Percentiles rank a stretch among this genome's conserved stretches.
Conservation (phyloP, 768 basidiomycete species). For the Coprinellus micaceus region DNA sequence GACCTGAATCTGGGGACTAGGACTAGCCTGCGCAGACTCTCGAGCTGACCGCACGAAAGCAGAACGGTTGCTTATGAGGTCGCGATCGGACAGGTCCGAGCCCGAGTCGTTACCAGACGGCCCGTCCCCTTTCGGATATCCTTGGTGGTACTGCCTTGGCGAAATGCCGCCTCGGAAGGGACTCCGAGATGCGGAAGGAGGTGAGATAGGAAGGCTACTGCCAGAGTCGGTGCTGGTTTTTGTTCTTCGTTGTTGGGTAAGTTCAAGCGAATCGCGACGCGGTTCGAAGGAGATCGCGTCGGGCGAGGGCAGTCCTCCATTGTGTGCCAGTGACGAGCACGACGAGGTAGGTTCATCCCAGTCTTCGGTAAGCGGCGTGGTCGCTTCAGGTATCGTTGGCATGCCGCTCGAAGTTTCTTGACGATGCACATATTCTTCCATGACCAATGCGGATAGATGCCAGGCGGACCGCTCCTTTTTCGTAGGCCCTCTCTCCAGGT, state of each 20-base stretch:
- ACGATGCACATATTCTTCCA: constrained; percentile 59
- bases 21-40: not conserved
- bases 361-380: constrained; percentile 9
- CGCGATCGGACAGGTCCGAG: constrained; percentile 6
- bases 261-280: not conserved
- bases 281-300: constrained; percentile 2
- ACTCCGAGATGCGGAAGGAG: constrained; percentile 12
- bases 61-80: not conserved
- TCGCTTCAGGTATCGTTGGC: constrained; percentile 45
- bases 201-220: constrained; percentile 6
- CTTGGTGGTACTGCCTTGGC: constrained; percentile 7
- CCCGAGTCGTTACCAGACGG: constrained; percentile 14
- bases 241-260: not conserved
- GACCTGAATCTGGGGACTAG: constrained; percentile 3
- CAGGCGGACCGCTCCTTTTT: constrained; percentile 42
- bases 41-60: not conserved
- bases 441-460: constrained; percentile 64
- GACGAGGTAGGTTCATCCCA: not conserved
- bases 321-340: not conserved
- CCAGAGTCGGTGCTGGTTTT: not conserved
- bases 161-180: constrained; percentile 9
- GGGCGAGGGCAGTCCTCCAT: not conserved
- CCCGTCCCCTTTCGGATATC: constrained; percentile 3
- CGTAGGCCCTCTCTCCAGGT: constrained; percentile 45
- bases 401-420: constrained; percentile 25